Base-by-base conservation (phyloP, 768 basidiomycete genomes). In the Agrocybe chaxingu region DNA sequence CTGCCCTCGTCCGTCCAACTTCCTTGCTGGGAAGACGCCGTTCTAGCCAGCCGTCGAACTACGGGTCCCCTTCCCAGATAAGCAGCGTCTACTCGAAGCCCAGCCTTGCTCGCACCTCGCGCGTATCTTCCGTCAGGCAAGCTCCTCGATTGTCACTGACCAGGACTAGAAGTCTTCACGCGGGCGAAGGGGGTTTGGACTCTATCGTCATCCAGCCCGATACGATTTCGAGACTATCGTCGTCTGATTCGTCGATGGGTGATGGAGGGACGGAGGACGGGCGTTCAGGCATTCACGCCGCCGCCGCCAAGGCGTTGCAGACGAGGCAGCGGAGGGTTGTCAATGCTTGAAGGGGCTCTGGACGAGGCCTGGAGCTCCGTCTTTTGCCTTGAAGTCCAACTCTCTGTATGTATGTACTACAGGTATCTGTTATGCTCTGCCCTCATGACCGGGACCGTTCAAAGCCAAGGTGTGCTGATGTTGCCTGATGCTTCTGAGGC, bases 151-250 rank as follows among this genome's bases (percentile, higher is more conserved):
- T 7, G 24, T 13, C 32, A 29, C 12, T 34, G 31, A 39, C 24
- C 24, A 24, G 24, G 24, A 5, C 6, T 7, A 13, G 19, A 11
- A 18, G 35, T 9, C 19, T 19, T 24, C 42, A 8, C 9, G 19
- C 33, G 16, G 34, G 8, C 32, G 41, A n/a, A 9, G 49, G 40
- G 3, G 51, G 44, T 11, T 10, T 37, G 7, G 59, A 60, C n/a
- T 54, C 52, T 24, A 43, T 60, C 12, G 54, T 60, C 18, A 57
- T 60, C 13, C 47, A 44, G 29, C 59, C 59, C 36, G 48, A 53
- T 43, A 29, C 42, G 10, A 47, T 50, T 42, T 57, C 56, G 6
- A 51, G 50, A 19, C 41, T 52, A 13, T 47, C 53, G 7, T 57
- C 59, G 8, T 29, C 44, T 11, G 50, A 50, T 42, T 54, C 59